Evolutionary conservation across 2,329 filamentous ascomycete species (phyloP).

Genomic region (Arthrobotrys sphaeroides): DNA sequence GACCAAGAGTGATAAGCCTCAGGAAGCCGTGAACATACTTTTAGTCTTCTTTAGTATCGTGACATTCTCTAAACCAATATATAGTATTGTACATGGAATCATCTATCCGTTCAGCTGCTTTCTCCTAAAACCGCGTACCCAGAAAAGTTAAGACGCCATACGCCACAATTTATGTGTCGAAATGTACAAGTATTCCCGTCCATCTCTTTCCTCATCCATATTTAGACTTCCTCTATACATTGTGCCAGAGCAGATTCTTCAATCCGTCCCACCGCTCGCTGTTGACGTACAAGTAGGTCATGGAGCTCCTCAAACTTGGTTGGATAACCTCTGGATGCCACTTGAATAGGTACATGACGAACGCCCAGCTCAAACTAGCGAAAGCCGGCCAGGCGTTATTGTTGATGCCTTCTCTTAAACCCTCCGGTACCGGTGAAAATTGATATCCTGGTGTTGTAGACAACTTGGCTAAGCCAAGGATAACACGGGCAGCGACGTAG

Average conservation of each 20-base stretch:
- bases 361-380: slow-evolving; percentile 87
- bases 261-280: slow-evolving; percentile 89
- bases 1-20: neutral
- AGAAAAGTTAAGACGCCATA: slow-evolving; percentile 38
- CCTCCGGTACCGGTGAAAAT: slow-evolving; percentile 28
- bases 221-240: slow-evolving; percentile 66
- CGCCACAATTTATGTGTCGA: slow-evolving; percentile 34
- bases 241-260: slow-evolving; percentile 85
- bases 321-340: slow-evolving; percentile 92
- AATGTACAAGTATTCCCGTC: slow-evolving; percentile 3
- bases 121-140: slow-evolving; percentile 6
- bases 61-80: slow-evolving; percentile 26
- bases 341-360: slow-evolving; percentile 94
- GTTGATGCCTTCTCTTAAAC: slow-evolving; percentile 33
- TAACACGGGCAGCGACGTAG: slow-evolving; percentile 93
- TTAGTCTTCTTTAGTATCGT: neutral
- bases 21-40: neutral
- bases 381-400: slow-evolving; percentile 89
- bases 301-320: slow-evolving; percentile 88
- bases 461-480: slow-evolving; percentile 83
- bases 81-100: slow-evolving; percentile 42
- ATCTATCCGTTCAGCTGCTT: slow-evolving; percentile 17
- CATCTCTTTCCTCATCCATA: neutral
- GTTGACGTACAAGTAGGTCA: slow-evolving; percentile 95
- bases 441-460: slow-evolving; percentile 67